Percentiles rank a stretch among this genome's conserved stretches.
phyloP scores from a whole-genome alignment of 1,284 basidiomycete species.

The Veloporphyrellus conicus region DNA sequence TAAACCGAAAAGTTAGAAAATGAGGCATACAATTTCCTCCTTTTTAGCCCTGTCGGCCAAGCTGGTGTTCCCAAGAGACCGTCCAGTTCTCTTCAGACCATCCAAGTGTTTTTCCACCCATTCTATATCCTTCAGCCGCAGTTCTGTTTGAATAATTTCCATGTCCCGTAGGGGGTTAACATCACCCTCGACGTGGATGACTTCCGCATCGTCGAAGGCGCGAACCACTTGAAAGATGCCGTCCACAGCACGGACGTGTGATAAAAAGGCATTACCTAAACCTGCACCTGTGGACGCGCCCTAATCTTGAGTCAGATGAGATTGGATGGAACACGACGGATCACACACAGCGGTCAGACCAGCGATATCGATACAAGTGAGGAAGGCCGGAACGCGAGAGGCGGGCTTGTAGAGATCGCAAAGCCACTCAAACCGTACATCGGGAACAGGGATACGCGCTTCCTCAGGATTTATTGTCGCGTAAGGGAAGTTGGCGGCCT shows the following conservation, averaged over 20 bases:
- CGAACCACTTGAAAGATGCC: conserved; percentile 99
- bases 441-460: conserved; percentile 97
- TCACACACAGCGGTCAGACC: conserved; percentile 84
- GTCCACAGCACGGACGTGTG: conserved; percentile 96
- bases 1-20: not conserved
- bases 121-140: conserved; percentile 96
- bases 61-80: conserved; percentile 71
- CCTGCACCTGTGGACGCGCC: conserved; percentile 98
- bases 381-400: conserved; percentile 86
- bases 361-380: conserved; percentile 99
- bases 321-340: not conserved
- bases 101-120: conserved; percentile 96
- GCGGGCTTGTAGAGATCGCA: conserved; percentile 87
- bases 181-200: conserved; percentile 99
- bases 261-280: conserved; percentile 96
- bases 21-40: conserved; percentile 80
- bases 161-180: conserved; percentile 96
- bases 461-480: conserved; percentile 92
- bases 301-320: conserved; percentile 36
- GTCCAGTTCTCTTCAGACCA: conserved; percentile 64
- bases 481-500: conserved; percentile 98
- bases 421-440: conserved; percentile 93
- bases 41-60: conserved; percentile 95
- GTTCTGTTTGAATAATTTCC: conserved; percentile 94
- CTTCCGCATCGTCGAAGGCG: conserved; percentile 97